Base-by-base conservation (phyloP, 106 monocot genomes). In the Dioscorea zingiberensis region DNA sequence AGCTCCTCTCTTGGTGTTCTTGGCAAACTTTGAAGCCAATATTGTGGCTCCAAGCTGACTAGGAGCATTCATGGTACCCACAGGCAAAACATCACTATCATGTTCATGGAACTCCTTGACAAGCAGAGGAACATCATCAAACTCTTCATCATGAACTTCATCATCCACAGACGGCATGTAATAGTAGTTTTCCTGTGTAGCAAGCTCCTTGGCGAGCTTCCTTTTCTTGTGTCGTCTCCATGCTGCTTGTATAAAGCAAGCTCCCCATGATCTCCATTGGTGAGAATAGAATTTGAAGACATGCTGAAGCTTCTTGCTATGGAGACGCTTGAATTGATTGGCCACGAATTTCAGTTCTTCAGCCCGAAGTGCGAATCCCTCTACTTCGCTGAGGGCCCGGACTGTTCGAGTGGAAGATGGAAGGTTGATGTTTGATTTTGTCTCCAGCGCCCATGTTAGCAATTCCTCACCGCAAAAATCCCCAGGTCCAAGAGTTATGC, bases 381-480 rank as follows among this genome's bases (percentile, higher is more conserved):
- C 89, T 9, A 89, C 89, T 67, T 89, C 89, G 4, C 55, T 63
- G 2, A 89, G 53, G 30, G 85, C 32, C 13, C 76, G 49, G 7
- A 89, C 89, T 1, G 89, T 89, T 23, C 81, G 60, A 14, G 85
- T 85, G 11, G 89, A 89, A 1, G 61, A 67, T 11, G 89, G 89
- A 15, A 82, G 48, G 73, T 85, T 85, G 55, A 65, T 54, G 63
- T 79, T 85, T 4, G 79, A 73, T 19, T 85, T 82, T 17, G 82
- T 82, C 68, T 79, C 68, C 47, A 89, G 66, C 10, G 82, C 89
- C 89, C 89, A 89, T 14, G 89, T 89, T 11, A 89, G 74, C 12
- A 89, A 65, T 76, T 89, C 89, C 57, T 93, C 93, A 16, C 93
- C 93, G 25, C 93, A 88, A 64, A 93, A 93, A 61, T 93, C 88